Conservation (phyloP, 2,329 filamentous ascomycete species). For the Torrubiella hemipterigena region DNA sequence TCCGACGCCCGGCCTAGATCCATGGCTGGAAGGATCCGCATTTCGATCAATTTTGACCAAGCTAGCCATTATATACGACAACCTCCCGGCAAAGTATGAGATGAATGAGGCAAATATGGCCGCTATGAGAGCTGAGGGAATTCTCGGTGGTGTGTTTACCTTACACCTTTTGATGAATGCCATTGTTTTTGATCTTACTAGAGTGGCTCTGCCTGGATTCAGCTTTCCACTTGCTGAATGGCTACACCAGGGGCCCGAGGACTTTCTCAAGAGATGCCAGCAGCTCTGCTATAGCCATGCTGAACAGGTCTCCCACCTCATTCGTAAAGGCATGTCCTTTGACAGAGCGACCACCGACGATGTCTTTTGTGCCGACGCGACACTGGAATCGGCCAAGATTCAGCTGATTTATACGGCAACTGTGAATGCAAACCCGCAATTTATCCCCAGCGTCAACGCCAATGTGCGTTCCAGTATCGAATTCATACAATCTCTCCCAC, state of each 20-base stretch:
- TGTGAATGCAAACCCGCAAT: constrained; percentile 9
- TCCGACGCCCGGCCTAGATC: no score
- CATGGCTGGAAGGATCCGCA: constrained; percentile 9
- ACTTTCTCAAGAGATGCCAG: constrained; percentile 11
- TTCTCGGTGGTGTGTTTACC: constrained; percentile 12
- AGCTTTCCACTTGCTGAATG: constrained; percentile 13
- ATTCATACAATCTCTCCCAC: constrained; percentile 8
- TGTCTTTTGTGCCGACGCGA: constrained; percentile 11
- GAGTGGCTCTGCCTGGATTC: constrained; percentile 13
- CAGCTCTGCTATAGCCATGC: constrained; percentile 12
- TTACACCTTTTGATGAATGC: constrained; percentile 14
- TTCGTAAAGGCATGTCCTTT: constrained; percentile 8
- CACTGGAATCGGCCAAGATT: constrained; percentile 14
- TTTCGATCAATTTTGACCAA: constrained; percentile 11
- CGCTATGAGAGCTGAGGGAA: constrained; percentile 9
- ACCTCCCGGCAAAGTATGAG: constrained; percentile 11
- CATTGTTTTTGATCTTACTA: constrained; percentile 12
- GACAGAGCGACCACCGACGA: constrained; percentile 11
- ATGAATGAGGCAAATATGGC: constrained; percentile 11
- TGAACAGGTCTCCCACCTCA: constrained; percentile 10
- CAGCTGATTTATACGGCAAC: constrained; percentile 14
- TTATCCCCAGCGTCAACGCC: constrained; percentile 8
- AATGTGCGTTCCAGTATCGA: constrained; percentile 12
- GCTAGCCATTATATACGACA: constrained; percentile 9
- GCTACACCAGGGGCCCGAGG: constrained; percentile 10